Percentiles rank a stretch among this genome's conserved stretches.
These are phyloP conservation scores for Cornus controversa DNA, from an alignment of 148 eudicot genomes.

Conservation along the genomic window DNA sequence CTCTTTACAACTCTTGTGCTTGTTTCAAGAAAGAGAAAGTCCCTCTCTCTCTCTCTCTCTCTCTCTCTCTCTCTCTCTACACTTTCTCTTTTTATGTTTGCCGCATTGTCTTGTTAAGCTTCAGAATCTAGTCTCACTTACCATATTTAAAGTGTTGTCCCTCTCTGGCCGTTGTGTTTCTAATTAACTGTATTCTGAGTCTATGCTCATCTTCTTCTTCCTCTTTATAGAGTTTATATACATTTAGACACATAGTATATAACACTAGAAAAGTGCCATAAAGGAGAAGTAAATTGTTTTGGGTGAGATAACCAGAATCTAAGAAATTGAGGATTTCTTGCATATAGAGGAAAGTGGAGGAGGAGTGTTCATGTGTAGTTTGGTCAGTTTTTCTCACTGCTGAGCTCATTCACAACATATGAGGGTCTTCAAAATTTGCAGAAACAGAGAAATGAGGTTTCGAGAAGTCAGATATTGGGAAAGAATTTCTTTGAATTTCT, in stretches of 20 bases:
- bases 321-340: not conserved
- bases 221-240: not conserved
- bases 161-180: constrained; percentile 10
- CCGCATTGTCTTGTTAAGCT: constrained; percentile 46
- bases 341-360: not conserved
- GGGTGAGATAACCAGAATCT: not conserved
- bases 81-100: constrained; percentile 7
- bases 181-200: constrained; percentile 9
- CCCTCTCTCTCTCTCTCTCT: constrained; percentile 15
- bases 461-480: not conserved
- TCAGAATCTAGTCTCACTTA: constrained; percentile 30
- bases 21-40: constrained; percentile 21
- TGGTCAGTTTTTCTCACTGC: not conserved
- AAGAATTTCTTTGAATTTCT: constrained; percentile 4
- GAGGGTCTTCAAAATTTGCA: constrained; percentile 2
- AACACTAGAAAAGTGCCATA: not conserved
- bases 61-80: constrained; percentile 1
- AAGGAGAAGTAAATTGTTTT: constrained; percentile 6
- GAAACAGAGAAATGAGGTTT: not conserved
- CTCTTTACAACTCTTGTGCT: not conserved
- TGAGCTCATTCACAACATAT: not conserved
- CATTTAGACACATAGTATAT: not conserved
- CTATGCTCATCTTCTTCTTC: constrained; percentile 11
- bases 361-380: constrained; percentile 1
- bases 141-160: constrained; percentile 23